A percentile compares a stretch with the other conserved stretches of the same genome.
Evolutionary conservation across 2,329 filamentous ascomycete species (phyloP).

Genomic region (Hypoxylon rubiginosum): DNA sequence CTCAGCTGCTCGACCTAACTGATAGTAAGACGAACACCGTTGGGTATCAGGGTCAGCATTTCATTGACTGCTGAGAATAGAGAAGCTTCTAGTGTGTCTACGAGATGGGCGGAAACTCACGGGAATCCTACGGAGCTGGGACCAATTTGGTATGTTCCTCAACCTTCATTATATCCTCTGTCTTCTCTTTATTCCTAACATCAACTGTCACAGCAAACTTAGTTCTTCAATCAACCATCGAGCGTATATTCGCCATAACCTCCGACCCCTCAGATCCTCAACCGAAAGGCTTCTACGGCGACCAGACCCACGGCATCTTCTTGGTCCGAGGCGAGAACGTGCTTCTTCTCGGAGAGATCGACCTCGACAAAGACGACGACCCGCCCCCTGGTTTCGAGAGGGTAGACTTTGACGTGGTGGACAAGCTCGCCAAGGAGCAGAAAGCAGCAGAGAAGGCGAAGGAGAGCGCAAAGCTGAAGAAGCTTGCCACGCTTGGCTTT

Average conservation of each 20-base stretch:
- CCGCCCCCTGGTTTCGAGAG: constrained; percentile 76
- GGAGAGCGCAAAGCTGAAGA: constrained; percentile 80
- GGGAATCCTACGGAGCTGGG: constrained; percentile 93
- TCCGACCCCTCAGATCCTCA: constrained; percentile 52
- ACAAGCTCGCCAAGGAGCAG: constrained; percentile 78
- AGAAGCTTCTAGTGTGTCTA: constrained; percentile 93
- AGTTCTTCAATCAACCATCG: constrained; percentile 91
- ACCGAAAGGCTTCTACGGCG: constrained; percentile 76
- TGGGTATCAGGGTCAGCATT: constrained; percentile 3
- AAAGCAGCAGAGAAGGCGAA: constrained; percentile 76
- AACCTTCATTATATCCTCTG: background rate
- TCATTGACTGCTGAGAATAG: constrained; percentile 63
- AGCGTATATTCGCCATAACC: constrained; percentile 78
- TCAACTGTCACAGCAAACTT: constrained; percentile 78
- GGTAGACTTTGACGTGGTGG: constrained; percentile 77
- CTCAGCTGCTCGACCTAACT: constrained; percentile 93
- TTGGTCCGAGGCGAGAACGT: constrained; percentile 97
- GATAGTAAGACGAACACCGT: constrained; percentile 78
- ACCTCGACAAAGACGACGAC: constrained; percentile 95
- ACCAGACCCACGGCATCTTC: constrained; percentile 88
- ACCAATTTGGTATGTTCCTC: constrained; percentile 86
- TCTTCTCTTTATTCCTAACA: constrained; percentile 7
- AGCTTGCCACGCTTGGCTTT: constrained; percentile 83
- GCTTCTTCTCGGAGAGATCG: constrained; percentile 93
- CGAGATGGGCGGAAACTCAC: constrained; percentile 95